Conservation (phyloP, 202 grass and related monocot species). For the Digitaria exilis region DNA sequence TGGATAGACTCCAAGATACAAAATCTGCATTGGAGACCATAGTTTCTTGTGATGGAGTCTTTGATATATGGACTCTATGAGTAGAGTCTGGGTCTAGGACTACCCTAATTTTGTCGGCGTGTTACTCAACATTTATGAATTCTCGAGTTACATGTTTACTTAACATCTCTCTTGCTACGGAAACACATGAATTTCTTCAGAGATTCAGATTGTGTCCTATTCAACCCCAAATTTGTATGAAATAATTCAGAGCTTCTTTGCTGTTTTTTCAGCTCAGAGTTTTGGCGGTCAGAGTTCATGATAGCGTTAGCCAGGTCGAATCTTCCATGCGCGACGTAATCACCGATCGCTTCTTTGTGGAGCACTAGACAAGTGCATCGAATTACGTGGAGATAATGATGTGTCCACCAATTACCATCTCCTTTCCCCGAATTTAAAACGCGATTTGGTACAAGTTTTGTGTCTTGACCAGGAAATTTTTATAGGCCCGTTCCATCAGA, state of each 20-base stretch:
- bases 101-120: constrained; percentile 1
- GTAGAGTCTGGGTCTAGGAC: no score
- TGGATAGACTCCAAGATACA: no score
- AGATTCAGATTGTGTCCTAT: not conserved
- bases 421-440: constrained; percentile 15
- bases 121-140: not conserved
- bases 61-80: no score
- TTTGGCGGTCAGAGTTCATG: not conserved
- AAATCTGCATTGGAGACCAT: no score
- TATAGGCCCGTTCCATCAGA: constrained; percentile 17
- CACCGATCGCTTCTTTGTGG: constrained; percentile 18
- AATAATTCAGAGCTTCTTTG: not conserved
- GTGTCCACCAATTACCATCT: not conserved
- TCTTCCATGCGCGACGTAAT: constrained; percentile 28
- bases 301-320: not conserved
- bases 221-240: not conserved
- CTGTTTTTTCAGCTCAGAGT: not conserved
- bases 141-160: not conserved
- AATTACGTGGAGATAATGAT: constrained; percentile 31
- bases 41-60: no score
- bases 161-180: not conserved
- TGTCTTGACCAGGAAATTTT: constrained; percentile 16
- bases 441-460: constrained; percentile 27
- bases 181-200: not conserved
- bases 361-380: constrained; percentile 23